These are phyloP conservation scores for Acacia concinna DNA, from an alignment of 331 rosid species.

Conservation along the genomic window DNA sequence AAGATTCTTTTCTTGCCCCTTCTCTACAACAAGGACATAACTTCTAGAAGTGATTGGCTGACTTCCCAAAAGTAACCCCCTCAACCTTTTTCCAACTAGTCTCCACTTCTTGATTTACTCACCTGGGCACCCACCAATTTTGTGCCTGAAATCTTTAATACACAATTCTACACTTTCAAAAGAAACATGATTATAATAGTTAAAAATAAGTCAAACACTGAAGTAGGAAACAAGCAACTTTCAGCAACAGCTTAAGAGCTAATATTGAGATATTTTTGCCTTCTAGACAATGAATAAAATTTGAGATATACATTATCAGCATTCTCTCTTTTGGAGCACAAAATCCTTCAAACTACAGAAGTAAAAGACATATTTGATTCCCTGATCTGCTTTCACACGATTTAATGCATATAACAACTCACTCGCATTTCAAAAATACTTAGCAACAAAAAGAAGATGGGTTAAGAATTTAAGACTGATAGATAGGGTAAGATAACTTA, in stretches of 20 bases:
- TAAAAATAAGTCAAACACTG: neutral
- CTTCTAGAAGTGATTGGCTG: neutral
- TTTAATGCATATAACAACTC: neutral
- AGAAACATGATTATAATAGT: neutral
- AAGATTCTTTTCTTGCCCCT: neutral
- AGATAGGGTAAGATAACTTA: neutral
- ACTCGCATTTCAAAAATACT: constrained; percentile 2
- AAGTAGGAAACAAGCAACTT: neutral
- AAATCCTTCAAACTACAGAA: constrained; percentile 20
- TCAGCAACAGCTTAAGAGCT: neutral
- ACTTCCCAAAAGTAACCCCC: neutral
- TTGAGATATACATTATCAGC: neutral
- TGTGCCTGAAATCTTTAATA: neutral
- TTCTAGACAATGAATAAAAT: neutral
- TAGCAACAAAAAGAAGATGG: constrained; percentile 5
- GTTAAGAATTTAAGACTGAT: neutral
- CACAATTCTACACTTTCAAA: neutral
- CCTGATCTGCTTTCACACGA: neutral
- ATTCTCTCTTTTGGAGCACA: constrained; percentile 9
- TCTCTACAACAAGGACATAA: neutral
- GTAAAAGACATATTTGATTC: constrained; percentile 1
- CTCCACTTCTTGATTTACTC: neutral
- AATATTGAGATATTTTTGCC: neutral
- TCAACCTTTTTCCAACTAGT: neutral
- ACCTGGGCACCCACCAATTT: neutral